Base-by-base conservation (phyloP, 345 rosid genomes). In the Salix viminalis region DNA sequence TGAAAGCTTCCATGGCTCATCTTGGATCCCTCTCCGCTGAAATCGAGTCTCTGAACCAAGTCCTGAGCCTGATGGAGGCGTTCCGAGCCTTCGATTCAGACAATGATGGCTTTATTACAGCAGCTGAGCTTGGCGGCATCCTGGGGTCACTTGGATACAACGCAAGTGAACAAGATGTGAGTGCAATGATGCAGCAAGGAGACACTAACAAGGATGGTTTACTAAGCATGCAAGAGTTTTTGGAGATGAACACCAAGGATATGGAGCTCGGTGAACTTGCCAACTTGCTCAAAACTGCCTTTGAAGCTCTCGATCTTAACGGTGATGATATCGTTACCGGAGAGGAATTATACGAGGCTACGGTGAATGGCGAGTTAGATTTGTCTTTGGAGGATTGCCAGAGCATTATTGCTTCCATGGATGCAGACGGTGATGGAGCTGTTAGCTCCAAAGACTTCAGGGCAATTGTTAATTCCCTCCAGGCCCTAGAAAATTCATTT, bases 11-110 rank as follows among this genome's bases (percentile, higher is more conserved):
- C 48, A 88, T 89, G 92, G 88, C 90, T 85, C 86, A 84, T 70
- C 12, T 24, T 2, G 77, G 78, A 28, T 65, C 86, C 34, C 78
- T 87, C 65, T 72, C 83, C 5, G 75, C 81, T 4, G 90, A 83
- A 77, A 78, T 79, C 8, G 94, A 90, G 82, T 76, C 84, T 23
- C 75, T 89, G 62, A 80, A 74, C 87, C 83, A 88, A 5, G 86
- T 86, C 69, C 71, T 82, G 32, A 74, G 78, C 19, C 87, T 91
- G 34, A 76, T 86, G 23, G 91, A 89, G 81, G 84, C 91, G n/a
- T 91, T 91, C 70, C 62, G 83, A 77, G 91, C 89, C 77, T 91
- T 91, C 1, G 94, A 91, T 67, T 64, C 87, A 0, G 84, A 91
- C 81, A 85, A 83, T 14, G 92, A 91, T 18, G 90, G 90, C 6